Evolutionary conservation across 305 asterid genomes (phyloP), one percentile per base, ranked within the genome.

Genomic region (Fraxinus baroniana): DNA sequence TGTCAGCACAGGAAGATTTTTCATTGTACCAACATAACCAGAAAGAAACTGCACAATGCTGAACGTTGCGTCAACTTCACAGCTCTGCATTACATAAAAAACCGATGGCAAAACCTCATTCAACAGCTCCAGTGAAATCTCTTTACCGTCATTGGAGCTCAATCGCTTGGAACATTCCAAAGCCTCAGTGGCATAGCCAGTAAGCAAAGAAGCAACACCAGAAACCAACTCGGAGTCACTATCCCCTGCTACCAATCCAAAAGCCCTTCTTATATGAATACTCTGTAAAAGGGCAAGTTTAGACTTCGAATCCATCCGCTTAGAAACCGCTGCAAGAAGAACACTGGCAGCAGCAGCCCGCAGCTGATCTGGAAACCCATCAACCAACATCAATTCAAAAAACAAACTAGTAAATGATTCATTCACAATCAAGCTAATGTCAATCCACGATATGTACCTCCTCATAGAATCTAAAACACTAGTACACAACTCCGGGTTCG

Each of bases 31-130:
- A 81, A 94, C 95, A 86, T 96, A 96, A 72, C 84, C 91, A 36
- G 97, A 93, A 81, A 96, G 95, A 88, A 97, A 97, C 86, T 97
- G 98, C 82, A 94, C 92, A 64, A 88, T 84, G 90, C 91, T 92
- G 85, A 89, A 90, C 17, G 95, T 85, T 6, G 90, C 87, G 87
- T 93, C 97, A 37, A 86, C 88, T 75, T 97, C 96, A 81, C 91
- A 90, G 75, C 86, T 89, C 87, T 90, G 95, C 85, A 93, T 90
- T 49, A 84, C 89, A 78, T 87, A 86, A 83, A 91, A 90, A 55
- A 91, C 92, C 2, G 93, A 88, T 30, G 94, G 94, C 39, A 91
- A 78, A 85, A 87, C 93, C 83, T 90, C 94, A 79, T 91, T 90
- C 77, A 91, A 49, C 44, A 91, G 83, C 32, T 91, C 94, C 78